Conservation (phyloP, 371 early-diverging fungal genomes). For the Chytridium lagenaria region DNA sequence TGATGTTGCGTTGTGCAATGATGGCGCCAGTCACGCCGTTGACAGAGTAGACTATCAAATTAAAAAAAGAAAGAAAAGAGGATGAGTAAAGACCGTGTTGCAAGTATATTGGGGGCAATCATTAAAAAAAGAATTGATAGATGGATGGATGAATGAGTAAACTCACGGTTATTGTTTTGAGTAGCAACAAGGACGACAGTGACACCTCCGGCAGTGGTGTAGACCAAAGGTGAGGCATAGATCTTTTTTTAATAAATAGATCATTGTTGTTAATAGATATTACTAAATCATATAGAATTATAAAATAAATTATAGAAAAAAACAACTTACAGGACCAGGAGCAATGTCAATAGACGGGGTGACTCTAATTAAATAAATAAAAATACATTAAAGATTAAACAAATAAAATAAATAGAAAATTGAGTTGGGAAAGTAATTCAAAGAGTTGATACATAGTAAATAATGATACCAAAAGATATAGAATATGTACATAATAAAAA, state of each 20-base stretch:
- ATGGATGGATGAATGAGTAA: no score
- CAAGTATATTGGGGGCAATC: no score
- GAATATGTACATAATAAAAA: not conserved
- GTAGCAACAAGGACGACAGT: constrained; percentile 19
- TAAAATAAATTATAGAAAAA: not conserved
- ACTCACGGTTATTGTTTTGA: constrained; percentile 19
- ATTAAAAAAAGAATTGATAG: no score
- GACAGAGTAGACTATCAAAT: constrained; percentile 3
- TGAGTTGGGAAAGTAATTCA: no score
- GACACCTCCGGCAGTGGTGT: constrained; percentile 5
- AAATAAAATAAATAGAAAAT: no score
- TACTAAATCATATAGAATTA: not conserved
- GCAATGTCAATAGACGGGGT: no score
- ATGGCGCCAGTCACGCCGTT: constrained; percentile 14
- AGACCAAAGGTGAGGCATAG: constrained; percentile 26
- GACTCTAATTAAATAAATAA: not conserved
- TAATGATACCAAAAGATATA: not conserved
- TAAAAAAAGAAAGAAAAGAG: not conserved
- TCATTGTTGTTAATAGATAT: not conserved
- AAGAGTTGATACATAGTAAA: no score
- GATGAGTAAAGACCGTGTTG: not conserved
- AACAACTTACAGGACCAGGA: constrained; percentile 3
- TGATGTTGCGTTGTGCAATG: not conserved
- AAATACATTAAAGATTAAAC: no score
- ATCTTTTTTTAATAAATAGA: not conserved